Evolutionary conservation across 495 filamentous ascomycete species (phyloP).

Genomic region (Penicillium antarcticum): DNA sequence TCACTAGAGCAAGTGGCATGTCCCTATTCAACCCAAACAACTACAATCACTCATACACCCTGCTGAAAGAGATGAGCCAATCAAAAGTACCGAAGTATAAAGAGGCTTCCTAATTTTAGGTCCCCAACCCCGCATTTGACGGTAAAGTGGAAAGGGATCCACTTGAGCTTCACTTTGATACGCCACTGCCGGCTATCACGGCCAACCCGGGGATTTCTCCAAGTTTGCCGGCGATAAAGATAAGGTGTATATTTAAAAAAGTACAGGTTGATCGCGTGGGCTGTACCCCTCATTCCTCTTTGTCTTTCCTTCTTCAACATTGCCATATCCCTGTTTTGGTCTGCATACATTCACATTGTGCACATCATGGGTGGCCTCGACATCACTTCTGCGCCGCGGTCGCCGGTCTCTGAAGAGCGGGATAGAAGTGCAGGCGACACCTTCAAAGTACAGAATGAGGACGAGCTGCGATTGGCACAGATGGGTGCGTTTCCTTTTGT

Average conservation of each 20-base stretch:
- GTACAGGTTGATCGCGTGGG: not conserved
- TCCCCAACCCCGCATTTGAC: too few relatives aligned
- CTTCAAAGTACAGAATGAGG: slow-evolving; percentile 27
- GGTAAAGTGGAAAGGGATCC: too few relatives aligned
- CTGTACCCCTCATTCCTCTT: not conserved
- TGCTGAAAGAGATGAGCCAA: too few relatives aligned
- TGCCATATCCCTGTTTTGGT: too few relatives aligned
- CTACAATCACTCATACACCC: too few relatives aligned
- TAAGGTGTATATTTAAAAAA: slow-evolving; percentile 4
- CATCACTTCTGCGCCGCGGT: not conserved
- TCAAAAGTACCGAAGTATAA: too few relatives aligned
- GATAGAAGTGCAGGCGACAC: not conserved
- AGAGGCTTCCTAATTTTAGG: too few relatives aligned
- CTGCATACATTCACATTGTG: not conserved
- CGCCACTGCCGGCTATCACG: too few relatives aligned
- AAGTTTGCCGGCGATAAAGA: slow-evolving; percentile 16
- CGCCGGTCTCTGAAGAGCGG: not conserved
- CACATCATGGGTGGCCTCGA: slow-evolving; percentile 9
- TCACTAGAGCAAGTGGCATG: too few relatives aligned
- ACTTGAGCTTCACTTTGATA: too few relatives aligned
- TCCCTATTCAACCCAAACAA: too few relatives aligned
- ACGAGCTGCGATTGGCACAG: slow-evolving; percentile 40
- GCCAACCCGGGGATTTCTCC: slow-evolving; percentile 14
- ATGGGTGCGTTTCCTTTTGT: slow-evolving; percentile 29
- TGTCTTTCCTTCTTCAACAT: too few relatives aligned